Evolutionary conservation across 805 yeast species (phyloP), one percentile per base, ranked within the genome.

Genomic region (Cyberlindnera lachancei): DNA sequence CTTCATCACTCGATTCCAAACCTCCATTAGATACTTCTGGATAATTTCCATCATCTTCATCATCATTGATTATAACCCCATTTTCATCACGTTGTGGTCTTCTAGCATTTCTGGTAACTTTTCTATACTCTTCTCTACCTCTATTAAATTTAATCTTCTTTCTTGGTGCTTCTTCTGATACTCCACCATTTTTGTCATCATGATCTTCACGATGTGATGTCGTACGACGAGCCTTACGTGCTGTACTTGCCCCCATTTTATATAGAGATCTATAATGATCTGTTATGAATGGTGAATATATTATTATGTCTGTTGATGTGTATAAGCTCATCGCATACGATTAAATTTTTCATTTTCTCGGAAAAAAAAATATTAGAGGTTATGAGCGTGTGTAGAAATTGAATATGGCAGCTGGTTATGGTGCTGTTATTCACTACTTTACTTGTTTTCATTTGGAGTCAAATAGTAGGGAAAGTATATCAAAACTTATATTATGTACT

Each of bases 121-220:
- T 61, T 53, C 92, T 66, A 48, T 75, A 48, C 38, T 75, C 76
- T 31, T 65, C 65, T 52, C 92, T 66, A 3, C 90, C 92, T 40
- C 65, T 61, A 26, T 47, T 44, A 25, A 35, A 35, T 17, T 41
- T 48, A 19, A 34, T 36, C 19, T 30, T 41, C 38, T 42, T 40
- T 5, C 25, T 24, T 12, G 22, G 18, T 9, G 18, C 23, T 9
- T 15, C 33, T n/a, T n/a, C n/a, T n/a, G n/a, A n/a, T n/a, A n/a
- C n/a, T n/a, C n/a, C n/a, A n/a, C n/a, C n/a, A n/a, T n/a, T n/a
- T n/a, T n/a, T n/a, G n/a, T n/a, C n/a, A n/a, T n/a, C n/a, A n/a
- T n/a, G n/a, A 13, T 13, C 17, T 12, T 23, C 23, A 2, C 18
- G 25, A 14, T 21, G 6, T 11, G 4, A 7, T 11, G 5, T 12